Conservation (phyloP, 1,284 basidiomycete genomes). For the Paramarasmius palmivorus region DNA sequence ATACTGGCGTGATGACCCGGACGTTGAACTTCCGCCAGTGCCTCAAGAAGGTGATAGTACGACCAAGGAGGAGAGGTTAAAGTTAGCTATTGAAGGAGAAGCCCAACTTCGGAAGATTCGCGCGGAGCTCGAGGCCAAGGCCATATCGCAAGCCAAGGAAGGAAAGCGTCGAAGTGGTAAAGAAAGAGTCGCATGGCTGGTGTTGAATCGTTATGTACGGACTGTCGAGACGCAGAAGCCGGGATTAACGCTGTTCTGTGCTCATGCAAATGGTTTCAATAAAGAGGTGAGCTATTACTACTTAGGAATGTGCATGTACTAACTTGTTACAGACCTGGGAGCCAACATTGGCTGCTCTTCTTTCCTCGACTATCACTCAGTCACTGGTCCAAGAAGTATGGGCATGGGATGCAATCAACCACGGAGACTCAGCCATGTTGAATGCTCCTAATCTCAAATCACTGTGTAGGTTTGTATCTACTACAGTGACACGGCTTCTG, state of each 20-base stretch:
- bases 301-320: not conserved
- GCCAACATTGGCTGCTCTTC: conserved; percentile 51
- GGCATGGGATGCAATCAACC: conserved; percentile 76
- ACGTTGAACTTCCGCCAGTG: conserved; percentile 41
- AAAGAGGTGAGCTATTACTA: conserved; percentile 62
- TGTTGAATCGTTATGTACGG: conserved; percentile 55
- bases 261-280: conserved; percentile 82
- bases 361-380: conserved; percentile 34
- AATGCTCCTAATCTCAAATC: conserved; percentile 58
- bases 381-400: conserved; percentile 71
- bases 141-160: conserved; percentile 22
- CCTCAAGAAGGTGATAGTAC: conserved; percentile 22
- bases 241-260: conserved; percentile 68
- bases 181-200: conserved; percentile 50
- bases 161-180: conserved; percentile 23
- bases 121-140: conserved; percentile 3
- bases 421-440: conserved; percentile 72
- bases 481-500: too few relatives aligned
- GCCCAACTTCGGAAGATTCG: conserved; percentile 26
- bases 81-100: conserved; percentile 20
- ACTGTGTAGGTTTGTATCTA: conserved; percentile 53
- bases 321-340: conserved; percentile 58
- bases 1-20: conserved; percentile 55
- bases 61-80: conserved; percentile 35
- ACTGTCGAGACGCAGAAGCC: conserved; percentile 20